phyloP scores from a whole-genome alignment of 257 asterid species.

The Agastache rugosa region DNA sequence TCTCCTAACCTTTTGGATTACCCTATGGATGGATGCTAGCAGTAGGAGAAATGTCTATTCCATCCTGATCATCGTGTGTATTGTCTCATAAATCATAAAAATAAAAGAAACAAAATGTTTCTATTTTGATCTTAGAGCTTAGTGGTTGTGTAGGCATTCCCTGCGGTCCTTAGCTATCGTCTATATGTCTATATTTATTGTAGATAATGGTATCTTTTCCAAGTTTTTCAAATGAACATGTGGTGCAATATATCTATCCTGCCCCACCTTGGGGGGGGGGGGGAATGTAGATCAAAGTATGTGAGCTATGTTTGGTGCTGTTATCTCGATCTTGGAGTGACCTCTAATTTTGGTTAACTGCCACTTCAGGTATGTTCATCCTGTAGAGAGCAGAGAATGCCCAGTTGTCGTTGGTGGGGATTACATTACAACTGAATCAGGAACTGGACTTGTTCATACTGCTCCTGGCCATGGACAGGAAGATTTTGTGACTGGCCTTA shows the following conservation, averaged over 20 bases:
- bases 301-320: constrained; percentile 17
- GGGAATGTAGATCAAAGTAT: not conserved
- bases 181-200: not conserved
- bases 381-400: constrained; percentile 82
- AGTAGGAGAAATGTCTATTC: not conserved
- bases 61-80: not conserved
- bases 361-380: constrained; percentile 77
- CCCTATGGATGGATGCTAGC: not conserved
- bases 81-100: not conserved
- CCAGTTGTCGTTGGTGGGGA: constrained; percentile 93
- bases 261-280: too few relatives aligned
- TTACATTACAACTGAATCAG: constrained; percentile 94
- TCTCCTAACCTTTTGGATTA: not conserved
- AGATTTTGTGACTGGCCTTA: constrained; percentile 87
- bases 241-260: not conserved
- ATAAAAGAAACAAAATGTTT: not conserved
- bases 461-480: constrained; percentile 99
- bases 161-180: not conserved
- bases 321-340: constrained; percentile 6
- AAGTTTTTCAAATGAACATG: not conserved
- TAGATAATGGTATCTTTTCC: not conserved
- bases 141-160: not conserved
- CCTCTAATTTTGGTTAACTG: constrained; percentile 31
- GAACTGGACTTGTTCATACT: constrained; percentile 98
- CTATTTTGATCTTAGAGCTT: not conserved